A percentile compares a stretch with the other conserved stretches of the same genome.
Conservation (phyloP, 176 grass and related monocot genomes). For the Aegilops bicornis region DNA sequence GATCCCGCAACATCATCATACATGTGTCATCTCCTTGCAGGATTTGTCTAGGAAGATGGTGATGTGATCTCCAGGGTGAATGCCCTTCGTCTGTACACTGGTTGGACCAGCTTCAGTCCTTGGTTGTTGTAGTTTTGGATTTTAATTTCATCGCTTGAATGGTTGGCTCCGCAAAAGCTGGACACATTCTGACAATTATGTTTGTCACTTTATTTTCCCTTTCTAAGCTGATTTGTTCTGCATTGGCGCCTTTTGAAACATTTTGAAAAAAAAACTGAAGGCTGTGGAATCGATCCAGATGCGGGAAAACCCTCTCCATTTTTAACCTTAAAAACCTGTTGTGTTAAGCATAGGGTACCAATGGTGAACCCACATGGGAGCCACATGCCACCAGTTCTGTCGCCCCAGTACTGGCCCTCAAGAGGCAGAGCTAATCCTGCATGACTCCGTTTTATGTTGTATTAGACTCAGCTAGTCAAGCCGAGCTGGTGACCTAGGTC, state of each 20-base stretch:
- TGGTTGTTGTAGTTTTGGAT: background rate
- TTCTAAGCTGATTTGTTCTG: background rate
- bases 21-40: background rate
- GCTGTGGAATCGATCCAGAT: background rate
- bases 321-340: background rate
- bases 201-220: background rate
- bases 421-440: background rate
- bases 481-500: background rate
- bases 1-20: background rate
- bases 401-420: background rate
- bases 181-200: background rate
- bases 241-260: background rate
- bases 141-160: background rate
- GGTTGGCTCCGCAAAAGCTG: background rate
- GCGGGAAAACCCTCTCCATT: background rate
- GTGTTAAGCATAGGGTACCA: background rate
- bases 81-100: background rate
- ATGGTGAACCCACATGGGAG: background rate
- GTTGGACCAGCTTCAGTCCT: background rate
- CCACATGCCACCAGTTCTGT: background rate
- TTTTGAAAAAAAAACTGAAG: background rate
- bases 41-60: background rate
- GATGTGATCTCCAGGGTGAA: background rate
- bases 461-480: background rate
- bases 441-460: background rate